These are phyloP conservation scores for Alternaria gansuensis DNA, from an alignment of 2,329 filamentous ascomycete species.

Conservation along the genomic window DNA sequence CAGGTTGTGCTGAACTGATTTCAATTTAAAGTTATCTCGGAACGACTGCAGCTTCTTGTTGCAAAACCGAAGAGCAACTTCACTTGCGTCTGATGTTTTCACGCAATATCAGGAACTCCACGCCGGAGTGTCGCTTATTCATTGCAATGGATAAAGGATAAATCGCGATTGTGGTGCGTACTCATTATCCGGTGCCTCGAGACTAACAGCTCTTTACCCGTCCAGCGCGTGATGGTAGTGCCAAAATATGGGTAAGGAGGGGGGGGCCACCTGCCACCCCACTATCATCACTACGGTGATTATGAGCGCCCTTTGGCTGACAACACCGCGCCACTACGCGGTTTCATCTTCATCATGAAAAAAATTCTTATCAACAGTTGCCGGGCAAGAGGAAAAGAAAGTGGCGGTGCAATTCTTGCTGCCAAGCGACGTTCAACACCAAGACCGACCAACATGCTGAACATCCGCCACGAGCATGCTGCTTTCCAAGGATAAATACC, in stretches of 20 bases:
- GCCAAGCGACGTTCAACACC: constrained; percentile 5
- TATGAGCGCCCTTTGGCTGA: constrained; percentile 17
- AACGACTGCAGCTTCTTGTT: not conserved
- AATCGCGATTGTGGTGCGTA: constrained; percentile 12
- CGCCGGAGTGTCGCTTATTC: not conserved
- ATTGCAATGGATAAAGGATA: constrained; percentile 4
- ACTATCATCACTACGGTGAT: constrained; percentile 23
- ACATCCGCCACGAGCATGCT: constrained; percentile 15
- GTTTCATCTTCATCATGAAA: constrained; percentile 5
- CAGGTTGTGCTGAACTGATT: not conserved
- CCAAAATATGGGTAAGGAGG: constrained; percentile 28
- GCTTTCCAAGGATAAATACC: constrained; percentile 34
- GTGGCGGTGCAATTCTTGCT: not conserved
- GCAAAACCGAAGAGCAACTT: not conserved
- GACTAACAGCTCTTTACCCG: constrained; percentile 26
- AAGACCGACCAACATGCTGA: constrained; percentile 6
- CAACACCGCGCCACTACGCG: constrained; percentile 11
- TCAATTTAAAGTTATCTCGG: not conserved
- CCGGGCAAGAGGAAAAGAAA: constrained; percentile 9
- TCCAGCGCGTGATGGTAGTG: constrained; percentile 13
- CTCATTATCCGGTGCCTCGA: constrained; percentile 35
- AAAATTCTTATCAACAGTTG: constrained; percentile 5
- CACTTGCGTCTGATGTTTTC: constrained; percentile 1
- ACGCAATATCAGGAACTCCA: constrained; percentile 1
- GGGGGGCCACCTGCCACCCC: constrained; percentile 28